phyloP scores from a whole-genome alignment of 106 monocot genomes.

The Apostasia ramifera region DNA sequence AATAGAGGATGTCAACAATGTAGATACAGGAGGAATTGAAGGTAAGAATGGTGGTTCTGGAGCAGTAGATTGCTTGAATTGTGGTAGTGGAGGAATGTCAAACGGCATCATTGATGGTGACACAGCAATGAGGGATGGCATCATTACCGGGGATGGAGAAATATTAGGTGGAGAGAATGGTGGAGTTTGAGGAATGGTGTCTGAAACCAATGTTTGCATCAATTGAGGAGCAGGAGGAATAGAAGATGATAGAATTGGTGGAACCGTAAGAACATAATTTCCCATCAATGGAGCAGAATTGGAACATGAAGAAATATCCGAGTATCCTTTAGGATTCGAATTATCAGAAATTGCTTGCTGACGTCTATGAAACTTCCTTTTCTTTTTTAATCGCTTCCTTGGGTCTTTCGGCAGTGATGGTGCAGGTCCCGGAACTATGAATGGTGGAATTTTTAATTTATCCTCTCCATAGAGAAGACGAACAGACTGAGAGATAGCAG shows the following conservation, averaged over 20 bases:
- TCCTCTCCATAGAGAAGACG: constrained; percentile 68
- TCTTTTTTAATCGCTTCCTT: constrained; percentile 51
- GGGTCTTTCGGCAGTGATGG: constrained; percentile 72
- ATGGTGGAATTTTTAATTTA: constrained; percentile 58
- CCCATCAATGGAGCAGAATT: not conserved
- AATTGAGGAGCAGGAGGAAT: no score
- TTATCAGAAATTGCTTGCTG: constrained; percentile 3
- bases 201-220: not conserved
- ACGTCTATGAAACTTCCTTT: constrained; percentile 24
- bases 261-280: no score
- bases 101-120: not conserved
- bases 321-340: constrained; percentile 4
- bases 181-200: not conserved
- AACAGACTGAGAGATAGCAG: constrained; percentile 72
- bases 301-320: constrained; percentile 14
- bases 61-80: not conserved
- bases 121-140: not conserved
- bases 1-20: not conserved
- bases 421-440: constrained; percentile 44
- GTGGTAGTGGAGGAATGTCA: not conserved
- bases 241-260: no score
- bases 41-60: no score
- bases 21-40: no score
- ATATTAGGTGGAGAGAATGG: not conserved
- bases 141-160: not conserved